A percentile compares a stretch with the other conserved stretches of the same genome.
These are phyloP conservation scores for Botrytis galanthina DNA, from an alignment of 2,329 filamentous ascomycete genomes.

Conservation along the genomic window DNA sequence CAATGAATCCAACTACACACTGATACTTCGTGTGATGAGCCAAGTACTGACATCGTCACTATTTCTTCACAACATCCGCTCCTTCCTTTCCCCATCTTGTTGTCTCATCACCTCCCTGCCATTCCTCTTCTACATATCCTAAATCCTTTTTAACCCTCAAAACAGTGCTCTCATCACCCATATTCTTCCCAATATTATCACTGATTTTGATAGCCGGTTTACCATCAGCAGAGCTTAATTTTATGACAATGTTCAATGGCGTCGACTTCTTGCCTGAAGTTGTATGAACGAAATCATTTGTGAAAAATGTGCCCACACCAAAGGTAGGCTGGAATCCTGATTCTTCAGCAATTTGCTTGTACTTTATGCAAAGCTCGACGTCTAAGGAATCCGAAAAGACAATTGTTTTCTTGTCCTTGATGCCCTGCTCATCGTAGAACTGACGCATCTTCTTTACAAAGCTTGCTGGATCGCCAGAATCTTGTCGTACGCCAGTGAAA, in stretches of 20 bases:
- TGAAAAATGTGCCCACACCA: constrained; percentile 92
- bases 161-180: constrained; percentile 77
- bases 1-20: background rate
- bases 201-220: constrained; percentile 88
- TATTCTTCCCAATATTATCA: constrained; percentile 87
- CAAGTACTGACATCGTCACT: background rate
- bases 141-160: constrained; percentile 79
- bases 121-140: constrained; percentile 81
- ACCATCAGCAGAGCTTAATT: constrained; percentile 81
- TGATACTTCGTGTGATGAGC: background rate
- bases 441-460: constrained; percentile 63
- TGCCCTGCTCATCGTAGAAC: constrained; percentile 48
- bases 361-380: constrained; percentile 85
- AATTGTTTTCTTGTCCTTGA: constrained; percentile 79
- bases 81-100: constrained; percentile 69
- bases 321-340: constrained; percentile 83
- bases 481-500: constrained; percentile 67
- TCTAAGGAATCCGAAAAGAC: constrained; percentile 96
- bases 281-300: constrained; percentile 82
- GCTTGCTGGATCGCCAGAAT: constrained; percentile 66
- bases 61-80: constrained; percentile 27
- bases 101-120: constrained; percentile 81
- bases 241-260: constrained; percentile 97
- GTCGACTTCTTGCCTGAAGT: constrained; percentile 77
- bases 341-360: constrained; percentile 78